These are phyloP conservation scores for Clathrospora elynae DNA, from an alignment of 2,329 filamentous ascomycete genomes.

Conservation along the genomic window DNA sequence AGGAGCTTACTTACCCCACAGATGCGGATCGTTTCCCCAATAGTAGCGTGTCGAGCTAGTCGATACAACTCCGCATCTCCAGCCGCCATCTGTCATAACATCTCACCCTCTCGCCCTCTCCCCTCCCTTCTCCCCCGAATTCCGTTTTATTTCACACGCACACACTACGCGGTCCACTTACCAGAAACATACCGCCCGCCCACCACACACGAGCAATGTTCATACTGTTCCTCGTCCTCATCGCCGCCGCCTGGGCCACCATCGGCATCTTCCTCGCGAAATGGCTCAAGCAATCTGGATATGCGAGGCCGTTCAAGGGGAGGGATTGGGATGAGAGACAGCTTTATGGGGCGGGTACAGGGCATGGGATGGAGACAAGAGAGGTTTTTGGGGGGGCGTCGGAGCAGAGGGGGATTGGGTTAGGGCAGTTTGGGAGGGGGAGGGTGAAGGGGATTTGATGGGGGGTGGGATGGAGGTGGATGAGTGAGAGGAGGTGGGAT, in stretches of 20 bases:
- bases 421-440: constrained; percentile 22
- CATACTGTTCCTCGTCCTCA: constrained; percentile 21
- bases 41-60: constrained; percentile 8
- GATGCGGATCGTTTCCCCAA: constrained; percentile 7
- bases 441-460: constrained; percentile 24
- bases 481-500: too few species aligned
- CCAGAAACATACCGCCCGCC: too few species aligned
- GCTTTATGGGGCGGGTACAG: constrained; percentile 15
- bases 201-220: constrained; percentile 9
- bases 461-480: background rate
- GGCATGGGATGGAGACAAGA: constrained; percentile 9
- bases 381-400: constrained; percentile 1
- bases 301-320: constrained; percentile 19
- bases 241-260: constrained; percentile 23
- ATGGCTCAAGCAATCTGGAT: constrained; percentile 27
- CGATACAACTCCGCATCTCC: constrained; percentile 22
- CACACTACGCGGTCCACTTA: too few species aligned
- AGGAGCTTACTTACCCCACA: constrained; percentile 28
- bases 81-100: too few species aligned
- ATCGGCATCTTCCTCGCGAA: constrained; percentile 24
- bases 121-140: background rate
- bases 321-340: constrained; percentile 10
- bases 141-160: too few species aligned
- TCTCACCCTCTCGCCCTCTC: constrained; percentile 1
- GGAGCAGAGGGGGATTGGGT: constrained; percentile 6